These are phyloP conservation scores for Colletotrichum euphorbiae DNA, from an alignment of 2,329 filamentous ascomycete genomes.

Conservation along the genomic window DNA sequence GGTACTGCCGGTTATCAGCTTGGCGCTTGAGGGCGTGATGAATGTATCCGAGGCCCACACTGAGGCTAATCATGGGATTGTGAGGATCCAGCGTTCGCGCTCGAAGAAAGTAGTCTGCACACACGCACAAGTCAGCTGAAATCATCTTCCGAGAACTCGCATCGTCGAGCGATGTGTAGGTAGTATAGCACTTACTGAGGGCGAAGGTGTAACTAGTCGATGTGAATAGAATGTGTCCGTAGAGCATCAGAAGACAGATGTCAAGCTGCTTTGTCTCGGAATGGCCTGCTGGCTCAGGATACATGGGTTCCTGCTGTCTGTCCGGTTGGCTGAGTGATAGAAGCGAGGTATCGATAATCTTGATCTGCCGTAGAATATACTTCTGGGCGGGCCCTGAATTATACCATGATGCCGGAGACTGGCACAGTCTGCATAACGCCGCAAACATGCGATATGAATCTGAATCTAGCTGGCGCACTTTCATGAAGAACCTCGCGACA, in stretches of 20 bases:
- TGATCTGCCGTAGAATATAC: constrained; percentile 90
- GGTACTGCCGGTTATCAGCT: constrained; percentile 88
- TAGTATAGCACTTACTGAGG: constrained; percentile 67
- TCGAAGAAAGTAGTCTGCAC: constrained; percentile 81
- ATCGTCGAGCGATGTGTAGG: not conserved
- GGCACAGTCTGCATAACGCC: constrained; percentile 79
- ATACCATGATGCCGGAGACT: constrained; percentile 80
- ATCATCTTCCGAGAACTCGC: not conserved
- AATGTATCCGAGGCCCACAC: constrained; percentile 85
- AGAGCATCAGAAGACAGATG: constrained; percentile 84
- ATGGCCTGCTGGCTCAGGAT: constrained; percentile 46
- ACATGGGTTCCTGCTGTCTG: constrained; percentile 46
- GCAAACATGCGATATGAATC: constrained; percentile 88
- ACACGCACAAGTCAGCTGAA: not conserved
- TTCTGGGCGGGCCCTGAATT: constrained; percentile 87
- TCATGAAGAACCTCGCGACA: constrained; percentile 85
- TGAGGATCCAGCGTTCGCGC: constrained; percentile 78
- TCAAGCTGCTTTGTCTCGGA: constrained; percentile 66
- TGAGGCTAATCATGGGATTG: constrained; percentile 84
- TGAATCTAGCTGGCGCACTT: constrained; percentile 81
- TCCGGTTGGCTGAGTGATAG: constrained; percentile 27
- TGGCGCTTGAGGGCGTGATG: constrained; percentile 92
- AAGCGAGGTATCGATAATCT: constrained; percentile 80
- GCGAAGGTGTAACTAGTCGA: constrained; percentile 87
- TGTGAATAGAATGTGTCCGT: constrained; percentile 88